Base-by-base conservation (phyloP, 2,329 filamentous ascomycete genomes). In the Cytospora piceicola region DNA sequence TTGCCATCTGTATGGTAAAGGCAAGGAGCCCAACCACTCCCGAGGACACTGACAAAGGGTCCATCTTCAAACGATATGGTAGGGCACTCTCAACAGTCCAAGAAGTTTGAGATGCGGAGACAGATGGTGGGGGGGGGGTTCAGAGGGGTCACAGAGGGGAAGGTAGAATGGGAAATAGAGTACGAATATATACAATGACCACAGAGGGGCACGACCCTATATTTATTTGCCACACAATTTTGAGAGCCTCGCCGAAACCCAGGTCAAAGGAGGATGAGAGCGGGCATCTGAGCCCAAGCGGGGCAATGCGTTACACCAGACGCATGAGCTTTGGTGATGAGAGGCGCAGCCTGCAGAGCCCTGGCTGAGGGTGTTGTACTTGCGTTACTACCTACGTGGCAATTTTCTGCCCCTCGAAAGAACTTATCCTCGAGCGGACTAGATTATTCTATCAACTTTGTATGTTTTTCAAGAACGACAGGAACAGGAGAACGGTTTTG, bases 1-100 rank as follows among this genome's bases (percentile, higher is more conserved):
- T 62, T 9, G 29, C 52, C 39, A 62, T 22, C 20, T 62, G 53
- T 1, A 62, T 17, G 29, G 29, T 20, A 6, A 62, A 62, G 29
- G 36, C 53, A 4, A 57, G 29, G 14, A 62, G 22, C 9, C 60
- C 60, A 1, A 51, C 39, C 12, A 62, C 14, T 14, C 36, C 60
- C 9, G 60, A 49, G 36, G 53, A 29, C 5, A 57, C 29, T 15
- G 52, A 56, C 11, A 62, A 29, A 17, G 52, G 60, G 27, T 62
- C 60, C 60, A 56, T 62, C 17, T 7, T 3, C 14, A 20, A 14
- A 9, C 7, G 20, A 15, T 46, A 22, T 20, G 42, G 20, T 22
- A 24, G 2, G 9, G n/a, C 12, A 49, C 3, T 24, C 8, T 49
- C 46, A 12, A 24, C 5, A 11, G 6, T 24, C 46, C 24, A 24